These are phyloP conservation scores for Trifolium pratense DNA, from an alignment of 306 rosid genomes.

Conservation along the genomic window DNA sequence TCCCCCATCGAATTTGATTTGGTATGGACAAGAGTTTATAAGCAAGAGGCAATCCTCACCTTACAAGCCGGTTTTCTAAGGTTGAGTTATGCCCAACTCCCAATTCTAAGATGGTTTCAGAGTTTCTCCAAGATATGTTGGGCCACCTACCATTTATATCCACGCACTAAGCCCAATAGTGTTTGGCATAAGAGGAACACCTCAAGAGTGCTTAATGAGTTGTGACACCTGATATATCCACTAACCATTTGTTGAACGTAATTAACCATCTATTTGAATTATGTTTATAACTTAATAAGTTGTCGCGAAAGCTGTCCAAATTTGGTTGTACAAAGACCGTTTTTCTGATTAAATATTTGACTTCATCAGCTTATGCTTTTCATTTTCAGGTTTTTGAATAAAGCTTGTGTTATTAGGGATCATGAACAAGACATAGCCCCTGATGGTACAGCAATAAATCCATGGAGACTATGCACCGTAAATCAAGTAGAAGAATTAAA, in stretches of 20 bases:
- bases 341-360: background rate
- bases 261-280: background rate
- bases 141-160: no score
- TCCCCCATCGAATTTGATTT: no score
- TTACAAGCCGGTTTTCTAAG: no score
- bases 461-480: slow-evolving; percentile 66
- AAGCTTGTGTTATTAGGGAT: slow-evolving; percentile 60
- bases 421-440: slow-evolving; percentile 49
- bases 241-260: background rate
- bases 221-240: background rate
- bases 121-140: no score
- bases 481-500: slow-evolving; percentile 76
- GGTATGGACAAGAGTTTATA: no score
- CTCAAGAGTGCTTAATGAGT: background rate
- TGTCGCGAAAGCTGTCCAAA: background rate
- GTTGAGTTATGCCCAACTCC: no score
- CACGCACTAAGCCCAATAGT: no score
- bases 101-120: no score
- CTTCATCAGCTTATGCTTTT: background rate
- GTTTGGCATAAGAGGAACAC: no score
- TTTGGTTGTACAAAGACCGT: background rate
- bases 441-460: slow-evolving; percentile 60
- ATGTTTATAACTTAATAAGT: background rate
- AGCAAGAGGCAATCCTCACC: no score
- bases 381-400: slow-evolving; percentile 59